phyloP scores from a whole-genome alignment of 2,329 filamentous ascomycete species.

The Curvularia hawaiiensis region DNA sequence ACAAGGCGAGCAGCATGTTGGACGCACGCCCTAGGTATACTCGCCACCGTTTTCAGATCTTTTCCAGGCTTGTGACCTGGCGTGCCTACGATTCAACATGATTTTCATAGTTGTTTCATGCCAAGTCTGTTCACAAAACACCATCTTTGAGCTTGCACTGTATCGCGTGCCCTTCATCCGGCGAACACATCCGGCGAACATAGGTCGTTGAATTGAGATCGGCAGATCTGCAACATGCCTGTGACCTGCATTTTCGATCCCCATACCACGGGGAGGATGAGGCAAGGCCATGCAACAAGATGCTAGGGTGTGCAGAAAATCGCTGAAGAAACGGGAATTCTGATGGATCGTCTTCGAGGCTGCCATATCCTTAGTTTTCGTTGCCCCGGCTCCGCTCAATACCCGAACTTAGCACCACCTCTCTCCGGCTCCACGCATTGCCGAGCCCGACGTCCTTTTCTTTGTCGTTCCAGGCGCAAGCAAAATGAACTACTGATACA shows the following conservation, averaged over 20 bases:
- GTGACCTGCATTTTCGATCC: background rate
- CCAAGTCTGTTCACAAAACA: background rate
- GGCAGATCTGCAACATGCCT: background rate
- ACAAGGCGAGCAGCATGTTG: background rate
- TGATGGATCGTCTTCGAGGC: background rate
- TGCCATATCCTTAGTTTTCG: background rate
- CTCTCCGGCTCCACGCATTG: background rate
- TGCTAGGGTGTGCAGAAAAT: background rate
- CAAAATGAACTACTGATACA: background rate
- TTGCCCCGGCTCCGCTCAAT: conserved; percentile 3
- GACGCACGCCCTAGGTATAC: background rate
- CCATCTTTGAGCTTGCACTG: background rate
- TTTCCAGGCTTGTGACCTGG: background rate
- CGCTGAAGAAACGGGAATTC: background rate
- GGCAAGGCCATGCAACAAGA: background rate
- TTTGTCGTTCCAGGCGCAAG: background rate
- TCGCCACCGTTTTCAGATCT: background rate
- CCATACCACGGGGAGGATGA: background rate
- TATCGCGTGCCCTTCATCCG: background rate
- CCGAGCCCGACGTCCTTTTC: background rate
- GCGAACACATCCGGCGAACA: background rate
- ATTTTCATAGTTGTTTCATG: background rate
- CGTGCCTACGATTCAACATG: background rate
- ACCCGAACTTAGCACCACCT: background rate
- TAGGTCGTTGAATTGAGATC: background rate